phyloP scores from a whole-genome alignment of 441 rosid species.

The Biscutella auriculata region DNA sequence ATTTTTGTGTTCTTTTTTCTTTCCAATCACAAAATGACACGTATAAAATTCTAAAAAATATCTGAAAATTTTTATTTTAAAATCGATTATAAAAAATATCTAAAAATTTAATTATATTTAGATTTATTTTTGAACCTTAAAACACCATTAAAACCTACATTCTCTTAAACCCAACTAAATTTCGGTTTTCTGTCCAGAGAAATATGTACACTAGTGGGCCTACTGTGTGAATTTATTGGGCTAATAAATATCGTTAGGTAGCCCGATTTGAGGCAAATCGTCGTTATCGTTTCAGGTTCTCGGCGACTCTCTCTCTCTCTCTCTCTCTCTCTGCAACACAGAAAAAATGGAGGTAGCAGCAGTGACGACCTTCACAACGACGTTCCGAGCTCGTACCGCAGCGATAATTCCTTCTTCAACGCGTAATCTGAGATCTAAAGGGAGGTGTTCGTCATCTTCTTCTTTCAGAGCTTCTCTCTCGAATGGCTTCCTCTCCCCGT shows the following conservation, averaged over 20 bases:
- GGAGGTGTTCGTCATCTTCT: constrained; percentile 17
- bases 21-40: no score
- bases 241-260: background rate
- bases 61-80: no score
- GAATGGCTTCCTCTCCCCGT: constrained; percentile 33
- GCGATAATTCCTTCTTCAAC: constrained; percentile 26
- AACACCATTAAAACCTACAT: no score
- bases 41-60: no score
- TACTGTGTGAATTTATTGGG: background rate
- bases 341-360: constrained; percentile 44
- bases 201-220: constrained; percentile 12
- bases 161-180: background rate
- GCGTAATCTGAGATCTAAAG: constrained; percentile 14
- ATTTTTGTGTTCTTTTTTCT: no score
- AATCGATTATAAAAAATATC: no score
- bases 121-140: no score
- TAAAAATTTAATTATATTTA: no score
- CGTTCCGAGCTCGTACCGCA: constrained; percentile 30
- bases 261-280: background rate
- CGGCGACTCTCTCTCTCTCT: background rate
- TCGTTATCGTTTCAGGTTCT: constrained; percentile 21
- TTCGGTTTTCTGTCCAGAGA: no score
- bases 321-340: constrained; percentile 11
- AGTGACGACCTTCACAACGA: constrained; percentile 35
- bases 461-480: constrained; percentile 35